These are phyloP conservation scores for Alternaria infectoria DNA, from an alignment of 2,329 filamentous ascomycete species.

Conservation along the genomic window DNA sequence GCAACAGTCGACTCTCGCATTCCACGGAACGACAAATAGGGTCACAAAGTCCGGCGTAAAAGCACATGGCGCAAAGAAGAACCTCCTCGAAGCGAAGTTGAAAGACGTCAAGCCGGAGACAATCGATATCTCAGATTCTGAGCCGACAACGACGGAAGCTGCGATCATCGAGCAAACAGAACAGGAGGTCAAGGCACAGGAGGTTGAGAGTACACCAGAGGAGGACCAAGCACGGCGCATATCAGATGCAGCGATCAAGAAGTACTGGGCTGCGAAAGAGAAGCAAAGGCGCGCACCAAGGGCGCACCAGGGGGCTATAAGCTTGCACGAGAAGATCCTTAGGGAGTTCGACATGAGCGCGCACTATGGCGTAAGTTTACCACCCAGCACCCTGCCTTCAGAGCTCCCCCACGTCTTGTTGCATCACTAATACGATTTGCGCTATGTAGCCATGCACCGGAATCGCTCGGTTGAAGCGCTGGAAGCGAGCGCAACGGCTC, in stretches of 20 bases:
- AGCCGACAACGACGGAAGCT: constrained; percentile 49
- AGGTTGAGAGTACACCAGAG: constrained; percentile 40
- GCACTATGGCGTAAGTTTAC: constrained; percentile 81
- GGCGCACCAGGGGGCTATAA: constrained; percentile 79
- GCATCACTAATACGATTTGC: constrained; percentile 18
- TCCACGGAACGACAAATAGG: constrained; percentile 61
- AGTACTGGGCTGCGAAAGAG: constrained; percentile 81
- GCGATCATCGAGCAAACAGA: constrained; percentile 49
- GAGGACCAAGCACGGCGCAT: constrained; percentile 69
- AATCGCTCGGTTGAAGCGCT: constrained; percentile 79
- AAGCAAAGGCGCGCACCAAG: constrained; percentile 68
- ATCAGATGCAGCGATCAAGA: constrained; percentile 70
- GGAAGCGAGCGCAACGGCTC: constrained; percentile 84
- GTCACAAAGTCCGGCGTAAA: constrained; percentile 63
- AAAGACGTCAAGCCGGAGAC: constrained; percentile 36
- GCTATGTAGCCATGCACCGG: constrained; percentile 81
- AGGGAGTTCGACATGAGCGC: constrained; percentile 91
- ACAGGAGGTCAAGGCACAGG: constrained; percentile 38
- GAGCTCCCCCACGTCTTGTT: constrained; percentile 31
- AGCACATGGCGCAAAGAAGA: constrained; percentile 48
- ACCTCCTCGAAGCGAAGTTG: constrained; percentile 42
- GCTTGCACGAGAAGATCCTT: constrained; percentile 80
- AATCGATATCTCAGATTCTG: constrained; percentile 26
- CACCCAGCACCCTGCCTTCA: not conserved
- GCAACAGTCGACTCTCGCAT: constrained; percentile 68